Evolutionary conservation across 306 rosid species (phyloP), one percentile per base, ranked within the genome.

Genomic region (Amphicarpaea edgeworthii): DNA sequence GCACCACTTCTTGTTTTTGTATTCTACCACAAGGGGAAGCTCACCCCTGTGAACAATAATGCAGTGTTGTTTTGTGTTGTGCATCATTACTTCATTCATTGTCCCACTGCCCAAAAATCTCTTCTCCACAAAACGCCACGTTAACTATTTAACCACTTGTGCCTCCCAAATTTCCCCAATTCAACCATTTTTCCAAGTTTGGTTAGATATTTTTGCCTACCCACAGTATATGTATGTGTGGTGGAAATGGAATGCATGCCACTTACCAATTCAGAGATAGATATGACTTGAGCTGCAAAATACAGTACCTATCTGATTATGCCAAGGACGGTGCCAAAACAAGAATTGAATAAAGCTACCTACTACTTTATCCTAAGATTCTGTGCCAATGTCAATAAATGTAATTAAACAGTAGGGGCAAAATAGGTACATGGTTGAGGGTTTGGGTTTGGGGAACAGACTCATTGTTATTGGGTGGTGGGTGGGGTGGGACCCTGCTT

Each of bases 401-500:
- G 12, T 55, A 75, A 83, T 38, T 74, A 51, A 32, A 68, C 76
- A 61, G 58, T 57, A 23, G 46, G n/a, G 61, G 32, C 15, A 72
- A 26, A 66, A 76, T 41, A 14, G 57, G 57, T 47, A 50, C 78
- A 87, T 66, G 40, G 43, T 50, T 19, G 69, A 75, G 79, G 79
- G 79, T 77, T 81, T 79, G 82, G n/a, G 53, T 53, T 51, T 63
- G 69, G 81, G 81, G 89, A 79, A 82, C 85, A 83, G 77, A 68
- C 58, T 76, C 66, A 60, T 79, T 85, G 79, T 79, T 17, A 88
- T 86, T 84, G 86, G 83, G 81, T 83, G 64, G 88, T 54, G 77
- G 82, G 90, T 81, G 90, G 67, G 83, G 85, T 84, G 83, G 93
- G 92, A 37, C 87, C 86, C 82, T 9, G 23, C 15, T 82, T 80